Evolutionary conservation across 352 stramenopile genomes (phyloP).

Genomic region (Nothophytophthora sp.): DNA sequence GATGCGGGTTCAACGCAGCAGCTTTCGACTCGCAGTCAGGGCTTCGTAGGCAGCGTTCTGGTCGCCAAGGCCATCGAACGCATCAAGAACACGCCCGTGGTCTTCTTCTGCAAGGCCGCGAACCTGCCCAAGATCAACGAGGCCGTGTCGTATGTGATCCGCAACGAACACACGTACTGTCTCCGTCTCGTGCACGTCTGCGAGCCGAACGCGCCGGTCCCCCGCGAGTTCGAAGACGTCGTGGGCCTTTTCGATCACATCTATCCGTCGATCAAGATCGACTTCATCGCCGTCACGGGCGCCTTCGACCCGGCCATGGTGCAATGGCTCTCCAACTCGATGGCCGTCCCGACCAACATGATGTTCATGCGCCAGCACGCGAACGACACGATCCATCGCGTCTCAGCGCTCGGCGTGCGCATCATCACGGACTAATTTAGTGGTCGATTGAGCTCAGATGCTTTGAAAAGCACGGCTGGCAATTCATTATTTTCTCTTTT

Average conservation of each 20-base stretch:
- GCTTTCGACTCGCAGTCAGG: constrained; percentile 25
- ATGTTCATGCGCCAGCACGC: constrained; percentile 91
- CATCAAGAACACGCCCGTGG: constrained; percentile 78
- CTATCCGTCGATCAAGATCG: constrained; percentile 91
- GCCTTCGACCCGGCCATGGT: constrained; percentile 75
- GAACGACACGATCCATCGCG: constrained; percentile 72
- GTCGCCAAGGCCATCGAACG: constrained; percentile 76
- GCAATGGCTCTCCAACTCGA: constrained; percentile 73
- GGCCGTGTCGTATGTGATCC: constrained; percentile 88
- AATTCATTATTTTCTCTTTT: constrained; percentile 34
- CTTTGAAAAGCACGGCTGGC: too few relatives aligned
- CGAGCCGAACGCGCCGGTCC: constrained; percentile 23
- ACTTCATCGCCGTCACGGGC: constrained; percentile 80
- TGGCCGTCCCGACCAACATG: constrained; percentile 83
- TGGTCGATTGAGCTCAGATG: too few relatives aligned
- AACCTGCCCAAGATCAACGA: constrained; percentile 93
- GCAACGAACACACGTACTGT: constrained; percentile 89
- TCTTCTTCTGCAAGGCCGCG: constrained; percentile 91
- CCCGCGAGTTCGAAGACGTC: constrained; percentile 42
- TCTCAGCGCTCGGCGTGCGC: constrained; percentile 73
- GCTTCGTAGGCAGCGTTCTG: constrained; percentile 49
- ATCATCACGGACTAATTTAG: constrained; percentile 80
- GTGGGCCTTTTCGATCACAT: constrained; percentile 88
- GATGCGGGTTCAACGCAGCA: constrained; percentile 12
- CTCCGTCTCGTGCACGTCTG: constrained; percentile 86